Base-by-base conservation (phyloP, 306 rosid species). In the Gleditsia sinensis region DNA sequence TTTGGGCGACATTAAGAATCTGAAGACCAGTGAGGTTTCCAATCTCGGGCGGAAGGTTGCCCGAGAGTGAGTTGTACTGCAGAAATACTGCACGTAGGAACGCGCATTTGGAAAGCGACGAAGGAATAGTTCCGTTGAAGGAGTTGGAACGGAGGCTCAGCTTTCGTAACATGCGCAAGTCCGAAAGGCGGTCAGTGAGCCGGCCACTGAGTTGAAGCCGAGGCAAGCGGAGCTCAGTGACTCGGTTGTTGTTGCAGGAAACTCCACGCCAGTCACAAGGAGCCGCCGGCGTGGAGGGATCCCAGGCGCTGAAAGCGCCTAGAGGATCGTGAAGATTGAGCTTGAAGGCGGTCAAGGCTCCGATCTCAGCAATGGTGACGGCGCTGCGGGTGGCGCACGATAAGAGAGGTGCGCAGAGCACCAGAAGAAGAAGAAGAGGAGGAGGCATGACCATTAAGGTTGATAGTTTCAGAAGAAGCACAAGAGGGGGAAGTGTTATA, bases 191-290 rank as follows among this genome's bases (percentile, higher is more conserved):
- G 56, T 86, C 88, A 53, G 85, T 86, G 82, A 93, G 92, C 0
- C 88, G 77, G 7, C 98, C 98, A 25, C 77, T 78, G 69, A 90
- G 98, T 71, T 85, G 92, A 79, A 90, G 89, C 21, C 88, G 88
- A 66, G 97, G 97, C 72, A 93, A 51, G 4, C 97, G 96, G 42
- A 93, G 83, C 83, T 89, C 97, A 0, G 87, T 74, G 71, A 93
- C 96, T 21, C 91, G 86, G 62, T 60, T 77, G 53, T 55, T 56
- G 19, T 21, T 23, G 28, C 87, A 90, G 3, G 69, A 27, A 17
- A 93, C 88, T 3, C 98, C 98, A 1, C 91, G 88, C 98, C 98
- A 93, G 86, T 93, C 92, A 46, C 97, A 93, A 0, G 98, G 98
- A 11, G 98, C 97, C 43, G 79, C 63, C 7, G 98, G 88, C 42